Evolutionary conservation across 2,329 filamentous ascomycete genomes (phyloP), one percentile per base, ranked within the genome.

Genomic region (Aureobasidium namibiae): DNA sequence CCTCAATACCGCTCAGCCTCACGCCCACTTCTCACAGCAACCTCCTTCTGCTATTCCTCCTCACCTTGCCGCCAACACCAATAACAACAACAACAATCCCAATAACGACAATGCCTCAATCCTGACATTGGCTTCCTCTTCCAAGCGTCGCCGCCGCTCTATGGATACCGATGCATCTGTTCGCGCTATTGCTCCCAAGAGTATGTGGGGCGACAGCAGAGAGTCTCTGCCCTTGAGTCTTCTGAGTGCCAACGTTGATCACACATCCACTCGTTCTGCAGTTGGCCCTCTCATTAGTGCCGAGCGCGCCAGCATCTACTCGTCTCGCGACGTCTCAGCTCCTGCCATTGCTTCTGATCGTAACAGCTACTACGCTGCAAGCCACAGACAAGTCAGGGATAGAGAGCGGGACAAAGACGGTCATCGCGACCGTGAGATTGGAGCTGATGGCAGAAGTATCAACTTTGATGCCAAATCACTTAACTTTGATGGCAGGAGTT

Each of bases 161-260:
- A 85, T 92, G 73, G 90, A 94, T 71, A 94, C 90, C 0, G 88
- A 94, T 69, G 90, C 90, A 5, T 92, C 88, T 0, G 88, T 94
- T 39, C 87, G 90, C 44, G 90, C 90, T 2, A 76, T 95, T n/a
- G 88, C 90, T 1, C 89, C 89, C 0, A 90, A 87, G 0, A 92
- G 88, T 0, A 78, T 92, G 4, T 94, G 88, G 79, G 89, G 89
- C 45, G 89, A 89, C 44, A 90, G 87, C 67, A 84, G 89, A 62
- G 89, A 94, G 72, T 89, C 85, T 44, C 78, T 94, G 1, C 89
- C 89, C 0, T 77, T 94, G 26, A 91, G 87, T 67, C 85, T 92
- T 6, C 78, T 94, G 36, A 90, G 87, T 67, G 82, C 85, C 60
- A 90, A 86, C 67, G 77, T 87, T 34, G 74, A 4, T 68, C 78